A percentile compares a stretch with the other conserved stretches of the same genome.
Evolutionary conservation across 805 yeast genomes (phyloP).

Genomic region (Pichia cephalocereana): DNA sequence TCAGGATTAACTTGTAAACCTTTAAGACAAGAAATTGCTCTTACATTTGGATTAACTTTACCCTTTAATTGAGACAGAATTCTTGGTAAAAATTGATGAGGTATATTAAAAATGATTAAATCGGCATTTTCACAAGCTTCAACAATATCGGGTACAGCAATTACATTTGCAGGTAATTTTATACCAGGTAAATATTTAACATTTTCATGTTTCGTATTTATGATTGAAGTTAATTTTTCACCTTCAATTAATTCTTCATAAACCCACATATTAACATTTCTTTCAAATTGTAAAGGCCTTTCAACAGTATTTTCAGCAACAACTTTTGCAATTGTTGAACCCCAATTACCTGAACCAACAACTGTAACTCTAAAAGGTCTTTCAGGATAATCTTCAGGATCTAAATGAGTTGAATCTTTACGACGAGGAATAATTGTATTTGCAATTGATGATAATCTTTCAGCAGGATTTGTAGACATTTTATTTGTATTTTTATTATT

Average conservation of each 20-base stretch:
- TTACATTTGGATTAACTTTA: slow-evolving; percentile 53
- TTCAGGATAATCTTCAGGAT: slow-evolving; percentile 18
- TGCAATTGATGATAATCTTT: slow-evolving; percentile 16
- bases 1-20: slow-evolving; percentile 83
- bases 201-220: slow-evolving; percentile 85
- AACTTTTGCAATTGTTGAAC: slow-evolving; percentile 93
- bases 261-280: slow-evolving; percentile 92
- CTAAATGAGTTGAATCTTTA: slow-evolving; percentile 9
- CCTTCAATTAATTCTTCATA: slow-evolving; percentile 79
- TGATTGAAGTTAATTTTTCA: slow-evolving; percentile 75
- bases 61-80: slow-evolving; percentile 73
- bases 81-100: slow-evolving; percentile 87
- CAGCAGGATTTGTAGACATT: slow-evolving; percentile 16
- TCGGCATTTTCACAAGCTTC: slow-evolving; percentile 76
- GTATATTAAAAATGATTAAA: slow-evolving; percentile 85
- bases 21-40: slow-evolving; percentile 93
- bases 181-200: slow-evolving; percentile 91
- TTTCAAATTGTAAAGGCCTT: slow-evolving; percentile 63
- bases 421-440: slow-evolving; percentile 16
- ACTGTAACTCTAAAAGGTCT: slow-evolving; percentile 51
- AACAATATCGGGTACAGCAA: slow-evolving; percentile 78
- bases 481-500: neutral
- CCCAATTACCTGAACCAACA: slow-evolving; percentile 98
- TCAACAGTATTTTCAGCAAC: slow-evolving; percentile 78
- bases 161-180: slow-evolving; percentile 73